Base-by-base conservation (phyloP, 768 basidiomycete species). In the Pulveroboletus sp. region DNA sequence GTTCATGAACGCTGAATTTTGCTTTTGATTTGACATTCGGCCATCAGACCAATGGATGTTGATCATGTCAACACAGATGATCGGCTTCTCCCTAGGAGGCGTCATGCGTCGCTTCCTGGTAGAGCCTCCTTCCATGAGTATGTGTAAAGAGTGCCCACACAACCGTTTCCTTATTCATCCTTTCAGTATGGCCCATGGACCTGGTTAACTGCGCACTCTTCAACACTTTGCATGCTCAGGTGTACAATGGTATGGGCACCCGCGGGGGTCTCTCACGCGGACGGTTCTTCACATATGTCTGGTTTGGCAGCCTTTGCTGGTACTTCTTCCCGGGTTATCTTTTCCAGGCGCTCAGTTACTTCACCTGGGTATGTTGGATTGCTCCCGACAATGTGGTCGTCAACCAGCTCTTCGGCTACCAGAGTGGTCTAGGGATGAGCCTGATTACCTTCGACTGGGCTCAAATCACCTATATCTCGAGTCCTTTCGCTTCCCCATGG, bases 371-470 rank as follows among this genome's bases (percentile, higher is more conserved):
- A 8, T 76, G 74, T 62, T 81, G 80, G 89, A 88, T 91, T 49
- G 83, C 69, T 7, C 89, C 89, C 2, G 63, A 84, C 21, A 87
- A 88, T 58, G 55, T 84, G 49, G 72, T 66, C 46, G 76, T 92
- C 60, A 90, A 89, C 65, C 81, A 86, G 60, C 73, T 90, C 66
- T 90, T 91, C 54, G 87, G 89, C 17, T 82, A 81, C 57, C 54
- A 61, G 40, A 63, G 59, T 45, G 73, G 75, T 28, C 68, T 84
- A 56, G 82, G 83, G 35, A 87, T 89, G 83, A 83, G 83, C 55
- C 64, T 89, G 50, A 66, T 89, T 55, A 87, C 86, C 38, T 87
- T 92, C 58, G 89, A 91, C 57, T 92, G 89, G 89, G 71, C 83
- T 4, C 80, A 84, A 61, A 86, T 89, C 46, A 81, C 83, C 5